Percentiles rank a stretch among this genome's conserved stretches.
Conservation (phyloP, 352 stramenopile species). For the Phytophthora tubulina region DNA sequence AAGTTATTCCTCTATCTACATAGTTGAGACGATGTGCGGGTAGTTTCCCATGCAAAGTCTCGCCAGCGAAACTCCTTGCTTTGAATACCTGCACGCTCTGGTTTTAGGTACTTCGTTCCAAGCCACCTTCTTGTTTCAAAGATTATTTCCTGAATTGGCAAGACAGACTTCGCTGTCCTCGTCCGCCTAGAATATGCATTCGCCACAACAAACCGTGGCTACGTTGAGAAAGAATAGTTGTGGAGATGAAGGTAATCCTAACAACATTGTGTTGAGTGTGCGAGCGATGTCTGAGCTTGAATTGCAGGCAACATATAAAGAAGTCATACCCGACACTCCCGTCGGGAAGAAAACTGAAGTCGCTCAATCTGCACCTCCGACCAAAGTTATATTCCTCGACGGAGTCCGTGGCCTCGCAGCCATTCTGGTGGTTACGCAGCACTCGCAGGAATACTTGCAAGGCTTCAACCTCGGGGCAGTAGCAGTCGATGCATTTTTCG, state of each 20-base stretch:
- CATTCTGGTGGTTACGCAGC: constrained; percentile 38
- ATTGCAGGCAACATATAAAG: not conserved
- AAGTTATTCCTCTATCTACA: too few relatives aligned
- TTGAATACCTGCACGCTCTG: not conserved
- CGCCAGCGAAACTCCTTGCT: too few relatives aligned
- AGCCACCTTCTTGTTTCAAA: too few relatives aligned
- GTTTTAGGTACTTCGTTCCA: not conserved
- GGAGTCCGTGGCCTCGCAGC: constrained; percentile 48
- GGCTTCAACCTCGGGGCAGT: constrained; percentile 34
- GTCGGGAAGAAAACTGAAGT: too few relatives aligned
- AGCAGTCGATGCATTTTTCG: constrained; percentile 52
- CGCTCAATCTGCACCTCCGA: not conserved
- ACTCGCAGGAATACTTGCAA: constrained; percentile 39
- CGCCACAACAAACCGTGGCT: not conserved
- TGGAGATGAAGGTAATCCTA: not conserved
- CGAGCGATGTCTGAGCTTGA: not conserved
- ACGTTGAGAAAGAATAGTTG: not conserved
- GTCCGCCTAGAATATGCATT: not conserved
- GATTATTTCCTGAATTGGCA: too few relatives aligned
- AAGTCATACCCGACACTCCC: not conserved
- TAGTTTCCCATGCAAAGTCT: too few relatives aligned
- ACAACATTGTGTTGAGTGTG: not conserved
- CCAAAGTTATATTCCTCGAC: constrained; percentile 42
- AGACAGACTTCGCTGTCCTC: too few relatives aligned
- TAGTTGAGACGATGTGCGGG: not conserved